Conservation (phyloP, 495 filamentous ascomycete genomes). For the Penicillium simplicissimum region DNA sequence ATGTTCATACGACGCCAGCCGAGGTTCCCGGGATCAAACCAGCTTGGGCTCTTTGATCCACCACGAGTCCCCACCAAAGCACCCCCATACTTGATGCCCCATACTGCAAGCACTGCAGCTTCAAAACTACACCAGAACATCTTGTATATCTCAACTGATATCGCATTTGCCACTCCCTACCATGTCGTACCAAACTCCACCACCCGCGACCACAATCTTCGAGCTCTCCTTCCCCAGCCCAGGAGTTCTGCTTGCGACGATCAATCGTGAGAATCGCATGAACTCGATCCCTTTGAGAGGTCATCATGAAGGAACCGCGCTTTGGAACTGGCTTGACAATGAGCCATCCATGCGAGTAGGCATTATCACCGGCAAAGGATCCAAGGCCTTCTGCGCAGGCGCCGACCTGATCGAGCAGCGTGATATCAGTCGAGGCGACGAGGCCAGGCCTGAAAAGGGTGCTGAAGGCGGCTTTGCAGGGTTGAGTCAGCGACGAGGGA, state of each 20-base stretch:
- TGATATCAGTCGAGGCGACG: constrained; percentile 3
- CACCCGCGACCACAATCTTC: background rate
- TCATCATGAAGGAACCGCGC: background rate
- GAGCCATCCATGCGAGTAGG: background rate
- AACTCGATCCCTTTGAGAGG: background rate
- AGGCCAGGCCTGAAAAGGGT: constrained; percentile 4
- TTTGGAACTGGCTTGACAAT: background rate
- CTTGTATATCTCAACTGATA: background rate
- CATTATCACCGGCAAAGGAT: constrained; percentile 39
- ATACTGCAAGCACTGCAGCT: background rate
- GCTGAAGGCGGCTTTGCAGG: constrained; percentile 28
- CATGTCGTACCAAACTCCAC: background rate
- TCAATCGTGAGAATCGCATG: constrained; percentile 1
- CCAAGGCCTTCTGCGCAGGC: constrained; percentile 54
- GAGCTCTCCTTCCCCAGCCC: constrained; percentile 3
- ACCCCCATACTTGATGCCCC: background rate
- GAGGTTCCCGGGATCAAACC: constrained; percentile 3
- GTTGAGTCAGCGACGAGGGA: constrained; percentile 32
- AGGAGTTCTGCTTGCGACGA: background rate
- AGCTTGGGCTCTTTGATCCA: background rate
- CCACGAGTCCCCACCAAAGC: background rate
- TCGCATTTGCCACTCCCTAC: background rate
- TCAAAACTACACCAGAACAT: background rate
- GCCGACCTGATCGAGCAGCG: constrained; percentile 42
- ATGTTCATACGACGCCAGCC: constrained; percentile 3